Evolutionary conservation across 495 filamentous ascomycete species (phyloP).

Genomic region (Oidiodendron maius): DNA sequence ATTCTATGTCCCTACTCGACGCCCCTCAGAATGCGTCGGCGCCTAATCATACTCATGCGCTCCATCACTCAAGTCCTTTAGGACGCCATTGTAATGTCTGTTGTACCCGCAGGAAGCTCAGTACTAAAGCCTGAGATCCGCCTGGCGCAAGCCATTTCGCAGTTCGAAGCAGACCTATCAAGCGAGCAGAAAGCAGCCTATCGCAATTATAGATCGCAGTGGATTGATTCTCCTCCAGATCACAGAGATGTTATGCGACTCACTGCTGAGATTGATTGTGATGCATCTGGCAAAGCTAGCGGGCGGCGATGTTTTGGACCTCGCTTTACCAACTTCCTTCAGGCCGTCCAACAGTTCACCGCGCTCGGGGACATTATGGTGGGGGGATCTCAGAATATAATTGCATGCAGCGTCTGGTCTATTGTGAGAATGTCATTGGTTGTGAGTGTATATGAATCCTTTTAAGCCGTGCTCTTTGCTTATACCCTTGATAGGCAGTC

Average conservation of each 20-base stretch:
- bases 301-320: constrained; percentile 34
- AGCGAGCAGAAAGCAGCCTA: constrained; percentile 31
- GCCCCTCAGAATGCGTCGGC: too few species aligned
- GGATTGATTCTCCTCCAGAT: constrained; percentile 22
- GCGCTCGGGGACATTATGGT: constrained; percentile 36
- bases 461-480: constrained; percentile 11
- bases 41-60: too few species aligned
- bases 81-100: constrained; percentile 39
- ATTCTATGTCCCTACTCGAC: too few species aligned
- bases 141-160: constrained; percentile 32
- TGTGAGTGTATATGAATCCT: constrained; percentile 21
- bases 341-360: constrained; percentile 37
- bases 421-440: constrained; percentile 34
- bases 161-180: constrained; percentile 34
- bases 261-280: constrained; percentile 35
- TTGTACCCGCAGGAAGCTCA: constrained; percentile 38
- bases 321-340: constrained; percentile 34
- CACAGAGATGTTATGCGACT: constrained; percentile 34
- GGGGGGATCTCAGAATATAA: constrained; percentile 37
- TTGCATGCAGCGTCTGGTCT: constrained; percentile 40
- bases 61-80: too few species aligned
- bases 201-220: constrained; percentile 19
- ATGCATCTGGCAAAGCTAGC: constrained; percentile 12
- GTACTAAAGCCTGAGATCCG: constrained; percentile 33
- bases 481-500: constrained; percentile 23